phyloP scores from a whole-genome alignment of 768 basidiomycete genomes.

The Mycena rosella region DNA sequence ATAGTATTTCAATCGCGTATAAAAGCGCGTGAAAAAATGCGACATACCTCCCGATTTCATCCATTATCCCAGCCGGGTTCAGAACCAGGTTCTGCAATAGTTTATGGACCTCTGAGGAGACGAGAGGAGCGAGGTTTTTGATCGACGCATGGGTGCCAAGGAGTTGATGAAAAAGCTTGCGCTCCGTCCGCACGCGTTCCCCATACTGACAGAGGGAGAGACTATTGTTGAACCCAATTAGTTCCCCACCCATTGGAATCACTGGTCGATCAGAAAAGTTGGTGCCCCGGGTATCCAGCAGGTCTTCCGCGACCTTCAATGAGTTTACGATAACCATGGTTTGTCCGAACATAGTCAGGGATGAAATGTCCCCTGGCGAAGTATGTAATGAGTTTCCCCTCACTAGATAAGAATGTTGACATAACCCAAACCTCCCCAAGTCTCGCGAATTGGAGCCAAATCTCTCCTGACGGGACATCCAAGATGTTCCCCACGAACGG shows the following conservation, averaged over 20 bases:
- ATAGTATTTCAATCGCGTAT: not conserved
- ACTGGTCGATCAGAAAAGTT: constrained; percentile 69
- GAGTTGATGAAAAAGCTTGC: constrained; percentile 34
- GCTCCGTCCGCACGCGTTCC: constrained; percentile 22
- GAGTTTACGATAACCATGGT: constrained; percentile 61
- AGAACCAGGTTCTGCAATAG: constrained; percentile 6
- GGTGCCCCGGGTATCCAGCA: constrained; percentile 65
- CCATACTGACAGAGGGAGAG: constrained; percentile 9
- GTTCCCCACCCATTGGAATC: constrained; percentile 55
- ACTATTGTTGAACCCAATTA: not conserved
- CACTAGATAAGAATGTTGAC: not conserved
- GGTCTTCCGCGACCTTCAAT: constrained; percentile 53
- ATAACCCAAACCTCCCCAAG: constrained; percentile 51
- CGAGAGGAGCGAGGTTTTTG: constrained; percentile 1
- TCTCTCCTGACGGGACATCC: constrained; percentile 42
- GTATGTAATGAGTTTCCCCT: not conserved
- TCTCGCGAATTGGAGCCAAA: constrained; percentile 47
- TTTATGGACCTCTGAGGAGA: constrained; percentile 3
- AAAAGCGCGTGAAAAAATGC: not conserved
- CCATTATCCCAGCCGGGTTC: not conserved
- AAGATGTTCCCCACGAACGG: constrained; percentile 54
- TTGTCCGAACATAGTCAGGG: constrained; percentile 56
- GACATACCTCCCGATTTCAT: constrained; percentile 8
- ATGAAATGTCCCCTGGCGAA: constrained; percentile 49
- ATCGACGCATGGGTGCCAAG: constrained; percentile 24